Percentiles rank a stretch among this genome's conserved stretches.
phyloP scores from a whole-genome alignment of 208 protist genomes.

The Porcisia deanei region DNA sequence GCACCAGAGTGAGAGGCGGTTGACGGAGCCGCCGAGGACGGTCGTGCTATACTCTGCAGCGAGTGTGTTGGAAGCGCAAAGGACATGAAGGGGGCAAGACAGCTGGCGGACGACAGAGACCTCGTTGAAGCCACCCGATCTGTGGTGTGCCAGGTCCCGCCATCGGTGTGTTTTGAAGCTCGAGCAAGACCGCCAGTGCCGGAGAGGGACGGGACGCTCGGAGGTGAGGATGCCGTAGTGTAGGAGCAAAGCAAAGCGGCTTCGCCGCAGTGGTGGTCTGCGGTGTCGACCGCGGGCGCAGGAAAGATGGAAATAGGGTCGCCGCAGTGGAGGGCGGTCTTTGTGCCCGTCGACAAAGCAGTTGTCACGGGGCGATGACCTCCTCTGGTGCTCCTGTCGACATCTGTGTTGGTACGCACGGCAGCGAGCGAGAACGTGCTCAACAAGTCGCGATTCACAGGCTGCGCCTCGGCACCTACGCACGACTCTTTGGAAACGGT shows the following conservation, averaged over 20 bases:
- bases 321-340: not conserved
- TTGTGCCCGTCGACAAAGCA: not conserved
- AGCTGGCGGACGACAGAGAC: not conserved
- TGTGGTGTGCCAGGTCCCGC: not conserved
- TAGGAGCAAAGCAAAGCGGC: not conserved
- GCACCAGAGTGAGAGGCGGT: not conserved
- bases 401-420: not conserved
- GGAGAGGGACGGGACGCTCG: not conserved
- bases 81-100: conserved; percentile 8
- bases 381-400: not conserved
- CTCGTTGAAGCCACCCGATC: not conserved
- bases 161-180: not conserved
- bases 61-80: conserved; percentile 19
- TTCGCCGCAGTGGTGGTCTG: no score
- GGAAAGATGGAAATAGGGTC: no score
- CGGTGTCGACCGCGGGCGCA: not conserved
- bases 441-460: conserved; percentile 11
- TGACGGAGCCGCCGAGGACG: conserved; percentile 3
- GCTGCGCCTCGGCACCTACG: not conserved
- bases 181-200: no score
- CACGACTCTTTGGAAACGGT: not conserved
- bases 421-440: conserved; percentile 7
- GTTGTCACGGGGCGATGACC: no score
- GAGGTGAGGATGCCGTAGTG: not conserved
- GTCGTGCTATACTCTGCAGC: not conserved